Base-by-base conservation (phyloP, 495 filamentous ascomycete genomes). In the Cryomyces minteri region DNA sequence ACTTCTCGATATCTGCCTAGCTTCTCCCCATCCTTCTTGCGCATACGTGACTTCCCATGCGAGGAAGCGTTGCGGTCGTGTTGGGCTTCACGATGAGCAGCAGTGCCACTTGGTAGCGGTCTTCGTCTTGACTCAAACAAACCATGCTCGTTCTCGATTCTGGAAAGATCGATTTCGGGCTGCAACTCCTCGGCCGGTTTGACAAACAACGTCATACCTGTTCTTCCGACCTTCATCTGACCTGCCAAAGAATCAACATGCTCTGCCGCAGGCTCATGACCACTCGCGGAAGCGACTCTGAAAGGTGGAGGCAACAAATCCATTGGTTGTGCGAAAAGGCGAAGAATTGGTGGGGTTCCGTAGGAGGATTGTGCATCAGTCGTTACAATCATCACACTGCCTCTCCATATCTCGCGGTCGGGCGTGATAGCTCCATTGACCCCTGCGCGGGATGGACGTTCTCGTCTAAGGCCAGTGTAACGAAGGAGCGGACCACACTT, bases 311-410 rank as follows among this genome's bases (percentile, higher is more conserved):
- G 84, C 0, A 88, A 64, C 28, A 92, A 68, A 50, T 92, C 82
- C 61, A 84, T 81, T 1, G 86, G 80, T 55, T 94, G 87, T 11
- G 74, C 73, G 59, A 94, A 98, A 4, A 98, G 55, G 39, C 85
- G 72, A 45, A 96, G 62, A 4, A 70, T 79, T 12, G 90, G 90
- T 6, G 72, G 67, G 18, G 73, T 71, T n/a, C 83, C 74, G 57
- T 93, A 93, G 2, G 77, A 78, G 4, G 87, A 94, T 28, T 79
- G 67, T 6, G 73, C 70, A 54, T 96, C 88, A 33, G 71, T 69
- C 0, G 90, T 95, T 32, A 96, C 85, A 47, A 96, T 90, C 83
- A 98, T 82, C 30, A 96, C 68, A 48, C 76, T 87, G 28, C 90
- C 90, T 61, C 86, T 74, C 90, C 90, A 98, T 28, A 85, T 79